phyloP scores from a whole-genome alignment of 2,329 filamentous ascomycete species.

The Fusarium decemcellulare region DNA sequence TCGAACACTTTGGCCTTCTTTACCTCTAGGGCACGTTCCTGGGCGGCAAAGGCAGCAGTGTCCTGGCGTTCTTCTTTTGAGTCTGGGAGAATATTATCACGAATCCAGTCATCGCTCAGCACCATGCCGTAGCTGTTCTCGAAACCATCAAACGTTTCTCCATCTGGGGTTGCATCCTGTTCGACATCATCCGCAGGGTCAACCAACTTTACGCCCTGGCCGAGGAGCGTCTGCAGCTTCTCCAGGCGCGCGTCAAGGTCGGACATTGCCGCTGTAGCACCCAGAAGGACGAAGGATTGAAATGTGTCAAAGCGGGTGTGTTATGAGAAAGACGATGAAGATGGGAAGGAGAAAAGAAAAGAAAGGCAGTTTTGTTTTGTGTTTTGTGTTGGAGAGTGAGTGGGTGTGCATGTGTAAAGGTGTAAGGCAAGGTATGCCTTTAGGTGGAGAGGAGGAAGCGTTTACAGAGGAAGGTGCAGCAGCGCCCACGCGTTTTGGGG shows the following conservation, averaged over 20 bases:
- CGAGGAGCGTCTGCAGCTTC: conserved; percentile 39
- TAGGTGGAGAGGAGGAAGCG: neutral
- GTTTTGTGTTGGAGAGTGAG: neutral
- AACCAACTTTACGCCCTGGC: conserved; percentile 35
- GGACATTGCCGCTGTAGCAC: conserved; percentile 32
- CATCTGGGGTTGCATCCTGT: neutral
- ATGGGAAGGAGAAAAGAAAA: neutral
- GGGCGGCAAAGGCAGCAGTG: conserved; percentile 7
- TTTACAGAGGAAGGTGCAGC: conserved; percentile 8
- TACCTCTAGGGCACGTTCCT: conserved; percentile 15
- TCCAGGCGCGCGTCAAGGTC: conserved; percentile 37
- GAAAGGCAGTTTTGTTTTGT: neutral
- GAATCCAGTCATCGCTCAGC: conserved; percentile 19
- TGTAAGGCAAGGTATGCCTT: neutral
- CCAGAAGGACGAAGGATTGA: neutral
- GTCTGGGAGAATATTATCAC: neutral
- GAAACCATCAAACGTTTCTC: neutral
- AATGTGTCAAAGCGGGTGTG: too few relatives aligned
- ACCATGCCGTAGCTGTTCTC: conserved; percentile 12
- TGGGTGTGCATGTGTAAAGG: too few relatives aligned
- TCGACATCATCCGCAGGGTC: conserved; percentile 15
- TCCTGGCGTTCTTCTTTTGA: conserved; percentile 1
- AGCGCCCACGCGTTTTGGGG: conserved; percentile 2
- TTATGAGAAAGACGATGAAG: neutral
- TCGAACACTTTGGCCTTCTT: conserved; percentile 40